Base-by-base conservation (phyloP, 1,284 basidiomycete genomes). In the Vanrija pseudolonga region DNA sequence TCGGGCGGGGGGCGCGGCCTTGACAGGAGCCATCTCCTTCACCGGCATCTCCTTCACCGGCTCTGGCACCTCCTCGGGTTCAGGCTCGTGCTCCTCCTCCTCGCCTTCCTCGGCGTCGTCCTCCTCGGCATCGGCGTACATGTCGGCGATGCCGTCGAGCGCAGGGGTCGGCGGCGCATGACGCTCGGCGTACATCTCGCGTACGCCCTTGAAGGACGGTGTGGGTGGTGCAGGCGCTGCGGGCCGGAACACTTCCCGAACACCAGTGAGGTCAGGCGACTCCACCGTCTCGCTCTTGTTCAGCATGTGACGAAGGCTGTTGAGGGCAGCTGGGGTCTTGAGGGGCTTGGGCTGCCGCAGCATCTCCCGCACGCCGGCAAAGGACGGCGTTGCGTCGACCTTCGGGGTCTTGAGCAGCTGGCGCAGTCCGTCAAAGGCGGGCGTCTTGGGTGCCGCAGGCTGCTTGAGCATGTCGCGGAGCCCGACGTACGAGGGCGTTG, bases 401-500 rank as follows among this genome's bases (percentile, higher is more conserved):
- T 56, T 50, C 0, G 61, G 55, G n/a, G 47, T 40, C 6, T 46
- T 52, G n/a, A 40, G 39, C 39, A 40, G 19, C n/a, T 40, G n/a
- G n/a, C 39, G 39, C 39, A 40, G n/a, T 8, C 39, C 39, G 19
- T 40, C n/a, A 20, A 40, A 20, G 15, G n/a, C 39, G 1, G 39
- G 39, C 9, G 39, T 40, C n/a, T 40, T 40, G n/a, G 7, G 39
- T 2, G n/a, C 39, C 9, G 32, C 12, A 12, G 32, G 32, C 32
- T 32, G 32, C 12, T 40, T 32, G 51, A 63, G 62, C 41, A 67
- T 52, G 14, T 47, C 54, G 38, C 56, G 54, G 14, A 71, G 42
- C 12, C 68, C 68, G 7, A 50, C 22, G 44, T 68, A 54, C 43
- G 57, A 52, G 3, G 69, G 69, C 1, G 68, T 70, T 8, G 56